phyloP scores from a whole-genome alignment of 1,284 basidiomycete species.

The Tilletiaria anomala region DNA sequence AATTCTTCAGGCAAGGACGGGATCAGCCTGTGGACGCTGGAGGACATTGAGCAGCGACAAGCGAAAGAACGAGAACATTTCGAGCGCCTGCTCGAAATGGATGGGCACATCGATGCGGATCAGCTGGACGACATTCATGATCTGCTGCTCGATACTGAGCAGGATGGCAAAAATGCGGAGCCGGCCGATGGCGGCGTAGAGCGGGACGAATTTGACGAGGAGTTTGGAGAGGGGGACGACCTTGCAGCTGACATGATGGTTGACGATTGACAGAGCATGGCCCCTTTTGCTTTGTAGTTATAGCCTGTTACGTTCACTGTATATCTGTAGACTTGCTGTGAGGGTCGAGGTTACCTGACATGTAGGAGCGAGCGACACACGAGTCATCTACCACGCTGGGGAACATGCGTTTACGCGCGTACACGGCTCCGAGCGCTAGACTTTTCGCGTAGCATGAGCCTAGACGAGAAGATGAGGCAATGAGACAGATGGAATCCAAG shows the following conservation, averaged over 20 bases:
- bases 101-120: conserved; percentile 2
- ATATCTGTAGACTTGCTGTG: too few relatives aligned
- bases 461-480: too few relatives aligned
- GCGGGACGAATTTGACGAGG: conserved; percentile 26
- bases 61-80: conserved; percentile 52
- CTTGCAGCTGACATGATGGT: conserved; percentile 46
- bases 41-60: conserved; percentile 67
- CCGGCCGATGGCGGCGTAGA: not conserved
- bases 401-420: too few relatives aligned
- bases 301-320: too few relatives aligned
- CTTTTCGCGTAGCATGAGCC: too few relatives aligned
- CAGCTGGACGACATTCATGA: not conserved
- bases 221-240: conserved; percentile 38
- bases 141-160: not conserved
- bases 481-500: too few relatives aligned
- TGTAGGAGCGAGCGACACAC: too few relatives aligned
- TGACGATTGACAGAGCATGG: too few relatives aligned
- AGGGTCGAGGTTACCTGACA: too few relatives aligned
- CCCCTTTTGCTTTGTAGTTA: too few relatives aligned
- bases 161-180: not conserved
- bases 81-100: conserved; percentile 22
- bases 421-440: too few relatives aligned
- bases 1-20: conserved; percentile 56
- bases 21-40: conserved; percentile 80
- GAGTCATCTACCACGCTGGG: too few relatives aligned